Percentiles rank a stretch among this genome's conserved stretches.
These are phyloP conservation scores for Medicago ruthenica DNA, from an alignment of 306 rosid species.

Conservation along the genomic window DNA sequence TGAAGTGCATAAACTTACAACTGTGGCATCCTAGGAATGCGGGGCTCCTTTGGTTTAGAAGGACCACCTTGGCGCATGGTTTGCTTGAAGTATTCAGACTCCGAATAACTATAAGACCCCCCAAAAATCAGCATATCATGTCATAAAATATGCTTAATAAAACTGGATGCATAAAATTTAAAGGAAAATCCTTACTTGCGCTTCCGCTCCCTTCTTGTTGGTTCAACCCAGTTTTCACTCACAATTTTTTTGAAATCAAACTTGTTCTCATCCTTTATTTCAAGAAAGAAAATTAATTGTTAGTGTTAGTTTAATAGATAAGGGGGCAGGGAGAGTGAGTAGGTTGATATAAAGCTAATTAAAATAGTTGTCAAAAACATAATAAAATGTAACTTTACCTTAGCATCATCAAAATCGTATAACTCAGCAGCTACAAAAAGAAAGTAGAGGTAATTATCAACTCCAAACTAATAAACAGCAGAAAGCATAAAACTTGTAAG, in stretches of 20 bases:
- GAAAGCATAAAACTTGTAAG: conserved; percentile 31
- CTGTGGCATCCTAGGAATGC: conserved; percentile 99
- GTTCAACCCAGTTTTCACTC: conserved; percentile 97
- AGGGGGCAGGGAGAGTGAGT: not conserved
- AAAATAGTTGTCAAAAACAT: conserved; percentile 16
- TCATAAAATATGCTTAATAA: conserved; percentile 32
- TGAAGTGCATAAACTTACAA: conserved; percentile 62
- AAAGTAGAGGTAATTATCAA: conserved; percentile 41
- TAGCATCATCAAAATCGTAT: conserved; percentile 96
- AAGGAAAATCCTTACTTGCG: conserved; percentile 72
- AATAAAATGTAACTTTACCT: conserved; percentile 57
- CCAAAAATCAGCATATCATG: conserved; percentile 12
- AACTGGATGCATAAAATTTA: conserved; percentile 17
- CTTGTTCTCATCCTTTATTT: conserved; percentile 81
- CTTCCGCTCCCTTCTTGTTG: conserved; percentile 96
- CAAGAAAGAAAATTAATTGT: not conserved
- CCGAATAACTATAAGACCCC: conserved; percentile 75
- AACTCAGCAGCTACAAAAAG: conserved; percentile 86
- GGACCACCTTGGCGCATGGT: conserved; percentile 99
- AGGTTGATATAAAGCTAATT: conserved; percentile 19
- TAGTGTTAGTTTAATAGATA: conserved; percentile 12
- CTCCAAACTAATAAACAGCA: conserved; percentile 13
- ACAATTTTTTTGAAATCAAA: conserved; percentile 94
- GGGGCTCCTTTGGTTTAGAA: conserved; percentile 92
- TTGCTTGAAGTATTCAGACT: conserved; percentile 97